These are phyloP conservation scores for Daldinia bambusicola DNA, from an alignment of 495 filamentous ascomycete genomes.

Conservation along the genomic window DNA sequence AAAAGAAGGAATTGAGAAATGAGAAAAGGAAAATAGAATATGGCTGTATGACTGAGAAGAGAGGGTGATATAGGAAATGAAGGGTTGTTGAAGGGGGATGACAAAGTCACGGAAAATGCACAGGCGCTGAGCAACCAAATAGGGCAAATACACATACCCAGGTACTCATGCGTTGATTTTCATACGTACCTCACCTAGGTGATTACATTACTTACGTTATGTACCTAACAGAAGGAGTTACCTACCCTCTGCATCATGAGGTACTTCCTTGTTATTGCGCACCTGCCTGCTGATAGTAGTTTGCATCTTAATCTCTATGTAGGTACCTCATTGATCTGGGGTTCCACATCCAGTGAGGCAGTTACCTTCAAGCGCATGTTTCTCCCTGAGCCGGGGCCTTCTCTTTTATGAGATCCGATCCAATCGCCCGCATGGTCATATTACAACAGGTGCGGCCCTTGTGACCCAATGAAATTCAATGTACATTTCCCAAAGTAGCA, in stretches of 20 bases:
- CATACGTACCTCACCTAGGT: not conserved
- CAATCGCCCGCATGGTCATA: conserved; percentile 40
- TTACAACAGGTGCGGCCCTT: conserved; percentile 21
- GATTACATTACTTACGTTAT: not conserved
- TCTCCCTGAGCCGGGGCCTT: conserved; percentile 5
- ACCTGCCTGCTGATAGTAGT: not conserved
- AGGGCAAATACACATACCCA: not conserved
- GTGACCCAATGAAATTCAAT: conserved; percentile 23
- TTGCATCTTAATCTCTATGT: not conserved
- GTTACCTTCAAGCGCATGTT: not conserved
- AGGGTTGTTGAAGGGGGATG: conserved; percentile 2
- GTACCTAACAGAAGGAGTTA: not conserved
- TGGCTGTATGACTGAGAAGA: not conserved
- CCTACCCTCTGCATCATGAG: not conserved
- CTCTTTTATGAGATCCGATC: conserved; percentile 10
- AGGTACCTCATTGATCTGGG: not conserved
- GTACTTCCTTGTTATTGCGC: not conserved
- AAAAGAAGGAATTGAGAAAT: conserved; percentile 29
- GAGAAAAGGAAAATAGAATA: conserved; percentile 23
- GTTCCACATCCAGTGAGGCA: not conserved
- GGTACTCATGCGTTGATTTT: not conserved
- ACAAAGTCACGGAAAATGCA: conserved; percentile 1
- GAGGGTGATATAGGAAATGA: conserved; percentile 17
- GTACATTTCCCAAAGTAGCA: conserved; percentile 25
- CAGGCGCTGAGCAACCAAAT: conserved; percentile 5